Percentiles rank a stretch among this genome's conserved stretches.
These are phyloP conservation scores for Fusarium nematophilum DNA, from an alignment of 2,329 filamentous ascomycete genomes.

Conservation along the genomic window DNA sequence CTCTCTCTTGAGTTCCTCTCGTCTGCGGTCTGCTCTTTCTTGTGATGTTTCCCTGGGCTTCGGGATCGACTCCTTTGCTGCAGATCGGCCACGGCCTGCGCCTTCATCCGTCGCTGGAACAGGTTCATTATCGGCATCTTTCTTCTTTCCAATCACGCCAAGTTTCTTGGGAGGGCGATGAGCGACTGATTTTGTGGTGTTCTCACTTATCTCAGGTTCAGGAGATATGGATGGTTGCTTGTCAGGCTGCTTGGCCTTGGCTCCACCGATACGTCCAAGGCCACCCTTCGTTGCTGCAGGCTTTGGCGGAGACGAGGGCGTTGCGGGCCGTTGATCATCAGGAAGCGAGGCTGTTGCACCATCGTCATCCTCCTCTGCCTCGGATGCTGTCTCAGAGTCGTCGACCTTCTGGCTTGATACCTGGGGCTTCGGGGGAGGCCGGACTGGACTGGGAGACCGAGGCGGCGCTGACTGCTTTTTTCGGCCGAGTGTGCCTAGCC, in stretches of 20 bases:
- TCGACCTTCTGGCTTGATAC: slow-evolving; percentile 25
- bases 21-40: slow-evolving; percentile 61
- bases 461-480: slow-evolving; percentile 46
- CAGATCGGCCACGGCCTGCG: slow-evolving; percentile 36
- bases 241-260: slow-evolving; percentile 34
- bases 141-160: slow-evolving; percentile 51
- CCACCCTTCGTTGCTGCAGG: slow-evolving; percentile 45
- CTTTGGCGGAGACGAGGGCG: slow-evolving; percentile 39
- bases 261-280: slow-evolving; percentile 57
- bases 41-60: slow-evolving; percentile 56
- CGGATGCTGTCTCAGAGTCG: slow-evolving; percentile 58
- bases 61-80: slow-evolving; percentile 40
- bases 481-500: slow-evolving; percentile 52
- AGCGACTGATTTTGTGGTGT: slow-evolving; percentile 9
- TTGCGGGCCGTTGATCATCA: slow-evolving; percentile 23
- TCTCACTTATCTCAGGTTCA: slow-evolving; percentile 18
- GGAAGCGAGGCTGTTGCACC: slow-evolving; percentile 40
- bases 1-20: slow-evolving; percentile 63
- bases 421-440: slow-evolving; percentile 9
- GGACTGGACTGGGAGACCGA: slow-evolving; percentile 30
- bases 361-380: slow-evolving; percentile 51
- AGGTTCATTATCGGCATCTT: slow-evolving; percentile 13
- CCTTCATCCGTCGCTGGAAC: slow-evolving; percentile 22
- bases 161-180: slow-evolving; percentile 42
- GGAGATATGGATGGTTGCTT: slow-evolving; percentile 5